Base-by-base conservation (phyloP, 768 basidiomycete genomes). In the Russula dissimulans region DNA sequence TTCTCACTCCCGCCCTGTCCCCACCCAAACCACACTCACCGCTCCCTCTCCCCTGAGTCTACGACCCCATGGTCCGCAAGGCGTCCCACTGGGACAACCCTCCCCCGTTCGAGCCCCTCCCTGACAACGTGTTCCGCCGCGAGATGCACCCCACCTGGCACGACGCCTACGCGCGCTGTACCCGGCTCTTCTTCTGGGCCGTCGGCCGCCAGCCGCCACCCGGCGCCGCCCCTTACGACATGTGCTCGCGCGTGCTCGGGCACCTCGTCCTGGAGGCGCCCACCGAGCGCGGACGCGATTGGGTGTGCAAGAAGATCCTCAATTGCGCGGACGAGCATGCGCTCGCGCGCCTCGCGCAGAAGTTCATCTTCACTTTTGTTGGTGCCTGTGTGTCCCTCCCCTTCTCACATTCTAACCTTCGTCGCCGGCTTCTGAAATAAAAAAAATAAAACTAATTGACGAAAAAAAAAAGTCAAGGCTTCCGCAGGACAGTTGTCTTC, bases 241-340 rank as follows among this genome's bases (percentile, higher is more conserved):
- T 62, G 61, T 62, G 61, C n/a, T 62, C 61, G 17, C 50, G 61
- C 8, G 45, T 62, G 11, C 61, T 62, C 45, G 61, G 61, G 3
- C 51, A 62, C 51, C 56, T 62, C 51, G 17, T 62, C 51, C 42
- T 62, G 39, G 61, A 62, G 46, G 56, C 61, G n/a, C 61, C 61
- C 17, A 53, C 61, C 5, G 61, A 53, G 17, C 18, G 39, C 17
- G 61, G 61, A 39, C 55, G 61, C 12, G 56, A 62, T 26, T 62
- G 61, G 61, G 51, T 57, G 32, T 57, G 56, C 56, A 62, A 42
- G 56, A 61, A 52, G 41, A 54, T 62, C 47, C 56, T 62, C 56
- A 48, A 36, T 41, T 62, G 61, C 45, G 3, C 41, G n/a, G 61
- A 62, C n/a, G 61, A 62, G 46, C 56, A 52, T n/a, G 50, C 61